phyloP scores from a whole-genome alignment of 768 basidiomycete genomes.

The Atractiella rhizophila region DNA sequence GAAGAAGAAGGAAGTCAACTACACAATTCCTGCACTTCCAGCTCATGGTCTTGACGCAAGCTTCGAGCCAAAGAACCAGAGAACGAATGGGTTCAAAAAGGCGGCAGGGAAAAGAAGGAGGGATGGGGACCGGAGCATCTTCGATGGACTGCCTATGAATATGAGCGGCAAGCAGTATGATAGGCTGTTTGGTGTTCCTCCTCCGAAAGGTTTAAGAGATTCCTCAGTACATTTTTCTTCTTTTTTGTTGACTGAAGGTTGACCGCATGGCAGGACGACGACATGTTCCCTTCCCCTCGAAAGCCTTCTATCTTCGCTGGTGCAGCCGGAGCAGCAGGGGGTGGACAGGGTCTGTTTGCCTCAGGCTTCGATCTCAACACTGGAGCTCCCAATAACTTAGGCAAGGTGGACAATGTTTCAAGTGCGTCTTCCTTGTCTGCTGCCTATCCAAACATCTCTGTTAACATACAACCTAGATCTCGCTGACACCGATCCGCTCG shows the following conservation, averaged over 20 bases:
- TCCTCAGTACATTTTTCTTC: background rate
- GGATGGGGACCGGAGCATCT: background rate
- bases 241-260: constrained; percentile 13
- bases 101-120: background rate
- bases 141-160: constrained; percentile 1
- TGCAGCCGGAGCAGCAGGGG: constrained; percentile 1
- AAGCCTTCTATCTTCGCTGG: constrained; percentile 14
- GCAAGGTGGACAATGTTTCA: constrained; percentile 11
- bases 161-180: background rate
- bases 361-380: constrained; percentile 7
- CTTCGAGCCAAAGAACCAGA: background rate
- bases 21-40: constrained; percentile 6
- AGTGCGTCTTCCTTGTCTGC: background rate
- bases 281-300: constrained; percentile 3
- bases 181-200: constrained; percentile 7
- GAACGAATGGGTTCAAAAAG: background rate
- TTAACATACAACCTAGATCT: constrained; percentile 20
- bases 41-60: constrained; percentile 1
- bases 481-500: constrained; percentile 85
- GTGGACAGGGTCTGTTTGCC: too few species aligned
- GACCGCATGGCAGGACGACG: constrained; percentile 2
- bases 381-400: constrained; percentile 14
- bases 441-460: background rate
- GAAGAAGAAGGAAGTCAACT: constrained; percentile 12
- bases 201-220: background rate